Percentiles rank a stretch among this genome's conserved stretches.
phyloP scores from a whole-genome alignment of 441 rosid species.

The Oxalis stricta region DNA sequence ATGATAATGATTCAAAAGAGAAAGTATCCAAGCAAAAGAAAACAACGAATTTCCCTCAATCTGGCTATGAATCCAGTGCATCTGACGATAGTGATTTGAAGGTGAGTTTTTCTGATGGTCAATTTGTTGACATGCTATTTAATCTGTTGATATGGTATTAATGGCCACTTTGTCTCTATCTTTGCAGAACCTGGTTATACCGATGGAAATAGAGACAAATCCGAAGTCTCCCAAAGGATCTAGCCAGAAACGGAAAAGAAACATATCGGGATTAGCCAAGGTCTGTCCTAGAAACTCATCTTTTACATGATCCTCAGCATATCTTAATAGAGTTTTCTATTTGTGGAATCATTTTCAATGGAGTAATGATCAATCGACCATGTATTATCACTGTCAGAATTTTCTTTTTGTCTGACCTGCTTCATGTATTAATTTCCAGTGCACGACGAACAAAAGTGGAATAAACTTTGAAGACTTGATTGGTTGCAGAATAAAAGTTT shows the following conservation, averaged over 20 bases:
- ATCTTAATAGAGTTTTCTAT: too few species aligned
- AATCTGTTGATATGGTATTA: constrained; percentile 3
- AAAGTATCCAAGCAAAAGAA: constrained; percentile 18
- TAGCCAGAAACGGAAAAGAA: constrained; percentile 66
- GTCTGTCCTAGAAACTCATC: constrained; percentile 17
- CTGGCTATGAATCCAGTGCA: constrained; percentile 36
- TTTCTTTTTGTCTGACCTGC: constrained; percentile 16
- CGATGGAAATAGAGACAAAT: constrained; percentile 25
- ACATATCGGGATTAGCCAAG: constrained; percentile 64
- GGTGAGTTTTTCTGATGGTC: constrained; percentile 26
- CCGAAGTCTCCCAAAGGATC: constrained; percentile 50
- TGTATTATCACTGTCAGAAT: too few species aligned
- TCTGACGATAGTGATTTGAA: constrained; percentile 30
- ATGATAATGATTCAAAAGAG: constrained; percentile 21
- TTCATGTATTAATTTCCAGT: constrained; percentile 32
- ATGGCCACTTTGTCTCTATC: constrained; percentile 3
- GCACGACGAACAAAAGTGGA: constrained; percentile 42
- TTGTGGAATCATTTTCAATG: too few species aligned
- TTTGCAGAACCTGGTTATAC: constrained; percentile 22
- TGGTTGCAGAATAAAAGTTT: constrained; percentile 80
- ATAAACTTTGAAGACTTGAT: constrained; percentile 55
- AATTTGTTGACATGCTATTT: constrained; percentile 4
- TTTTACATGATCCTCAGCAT: too few species aligned
- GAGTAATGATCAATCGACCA: too few species aligned
- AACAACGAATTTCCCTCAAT: constrained; percentile 17